A percentile compares a stretch with the other conserved stretches of the same genome.
phyloP scores from a whole-genome alignment of 352 stramenopile genomes.

The Globisporangium radiosum region DNA sequence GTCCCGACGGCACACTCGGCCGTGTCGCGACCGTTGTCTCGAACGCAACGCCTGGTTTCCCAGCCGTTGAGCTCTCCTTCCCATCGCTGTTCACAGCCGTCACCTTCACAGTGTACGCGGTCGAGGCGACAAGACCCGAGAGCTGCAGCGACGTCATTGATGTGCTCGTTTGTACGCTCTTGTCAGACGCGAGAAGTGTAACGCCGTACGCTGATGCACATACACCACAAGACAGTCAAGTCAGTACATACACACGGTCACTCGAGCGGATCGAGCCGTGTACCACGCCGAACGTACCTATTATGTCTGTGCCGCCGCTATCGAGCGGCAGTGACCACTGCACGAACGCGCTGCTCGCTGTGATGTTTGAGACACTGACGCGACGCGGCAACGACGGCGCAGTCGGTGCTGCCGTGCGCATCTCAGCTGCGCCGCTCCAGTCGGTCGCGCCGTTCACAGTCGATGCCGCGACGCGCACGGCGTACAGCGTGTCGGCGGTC shows the following conservation, averaged over 20 bases:
- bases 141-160: slow-evolving; percentile 17
- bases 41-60: slow-evolving; percentile 26
- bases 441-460: slow-evolving; percentile 33
- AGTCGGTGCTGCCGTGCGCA: slow-evolving; percentile 25
- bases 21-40: slow-evolving; percentile 19
- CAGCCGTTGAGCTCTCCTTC: slow-evolving; percentile 17
- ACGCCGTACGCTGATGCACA: slow-evolving; percentile 19
- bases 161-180: slow-evolving; percentile 9
- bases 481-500: slow-evolving; percentile 20
- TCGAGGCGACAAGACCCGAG: slow-evolving; percentile 23
- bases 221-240: not conserved
- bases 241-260: not conserved
- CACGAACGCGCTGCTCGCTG: slow-evolving; percentile 26
- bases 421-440: slow-evolving; percentile 18
- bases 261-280: not conserved
- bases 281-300: slow-evolving; percentile 17
- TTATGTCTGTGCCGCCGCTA: slow-evolving; percentile 33
- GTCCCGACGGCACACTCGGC: slow-evolving; percentile 27
- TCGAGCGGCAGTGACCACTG: slow-evolving; percentile 36
- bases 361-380: slow-evolving; percentile 23
- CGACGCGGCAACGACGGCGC: slow-evolving; percentile 23
- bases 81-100: slow-evolving; percentile 26
- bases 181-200: slow-evolving; percentile 13
- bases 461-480: slow-evolving; percentile 25
- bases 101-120: slow-evolving; percentile 47